These are phyloP conservation scores for Suillus bovinus DNA, from an alignment of 768 basidiomycete genomes.

Conservation along the genomic window DNA sequence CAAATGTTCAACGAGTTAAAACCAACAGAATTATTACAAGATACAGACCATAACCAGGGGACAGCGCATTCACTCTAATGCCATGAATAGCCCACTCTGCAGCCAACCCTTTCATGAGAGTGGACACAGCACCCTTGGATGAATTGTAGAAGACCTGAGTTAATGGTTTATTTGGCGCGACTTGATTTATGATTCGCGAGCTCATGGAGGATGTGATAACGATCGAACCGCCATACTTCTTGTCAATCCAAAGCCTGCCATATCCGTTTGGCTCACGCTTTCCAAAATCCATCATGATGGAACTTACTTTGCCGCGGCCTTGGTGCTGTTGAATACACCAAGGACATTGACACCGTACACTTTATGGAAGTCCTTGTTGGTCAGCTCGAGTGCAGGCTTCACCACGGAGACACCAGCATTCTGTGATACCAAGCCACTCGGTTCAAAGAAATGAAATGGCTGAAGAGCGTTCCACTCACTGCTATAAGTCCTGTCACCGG, in stretches of 20 bases:
- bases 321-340: slow-evolving; percentile 65
- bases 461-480: slow-evolving; percentile 29
- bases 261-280: background rate
- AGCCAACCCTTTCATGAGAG: slow-evolving; percentile 59
- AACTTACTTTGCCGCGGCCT: slow-evolving; percentile 55
- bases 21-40: background rate
- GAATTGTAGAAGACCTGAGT: slow-evolving; percentile 57
- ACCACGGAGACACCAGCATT: slow-evolving; percentile 65
- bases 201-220: slow-evolving; percentile 70
- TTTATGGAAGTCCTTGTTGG: slow-evolving; percentile 51
- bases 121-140: slow-evolving; percentile 68
- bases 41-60: slow-evolving; percentile 53
- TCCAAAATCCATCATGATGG: background rate
- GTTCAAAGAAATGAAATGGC: too few species aligned
- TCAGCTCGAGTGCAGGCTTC: slow-evolving; percentile 61
- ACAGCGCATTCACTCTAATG: slow-evolving; percentile 62
- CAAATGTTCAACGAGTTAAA: background rate
- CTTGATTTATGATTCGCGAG: slow-evolving; percentile 63
- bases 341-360: slow-evolving; percentile 66
- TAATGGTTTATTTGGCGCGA: slow-evolving; percentile 43
- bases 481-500: slow-evolving; percentile 51
- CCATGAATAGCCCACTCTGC: slow-evolving; percentile 55
- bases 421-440: slow-evolving; percentile 26
- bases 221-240: slow-evolving; percentile 49
- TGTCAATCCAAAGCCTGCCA: slow-evolving; percentile 45